Evolutionary conservation across 129 eudicot genomes (phyloP).

Genomic region (Cynara cardunculus): DNA sequence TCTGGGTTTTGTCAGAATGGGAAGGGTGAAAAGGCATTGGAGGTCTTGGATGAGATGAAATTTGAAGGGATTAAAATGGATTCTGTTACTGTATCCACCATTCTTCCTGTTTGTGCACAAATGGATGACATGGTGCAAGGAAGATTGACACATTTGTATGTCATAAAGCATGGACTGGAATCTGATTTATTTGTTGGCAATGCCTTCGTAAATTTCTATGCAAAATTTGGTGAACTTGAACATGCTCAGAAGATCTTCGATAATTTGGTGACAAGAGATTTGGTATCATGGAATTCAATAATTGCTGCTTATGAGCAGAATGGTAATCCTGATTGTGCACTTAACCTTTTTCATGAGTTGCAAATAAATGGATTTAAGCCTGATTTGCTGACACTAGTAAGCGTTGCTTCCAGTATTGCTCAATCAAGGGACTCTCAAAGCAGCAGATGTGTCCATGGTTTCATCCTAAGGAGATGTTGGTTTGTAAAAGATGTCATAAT

Average conservation of each 20-base stretch:
- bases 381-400: slow-evolving; percentile 70
- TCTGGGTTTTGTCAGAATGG: slow-evolving; percentile 85
- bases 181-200: slow-evolving; percentile 63
- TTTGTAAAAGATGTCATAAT: slow-evolving; percentile 41
- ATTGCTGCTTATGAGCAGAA: slow-evolving; percentile 91
- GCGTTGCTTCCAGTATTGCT: slow-evolving; percentile 70
- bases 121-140: slow-evolving; percentile 48
- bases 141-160: slow-evolving; percentile 53
- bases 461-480: slow-evolving; percentile 59
- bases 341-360: slow-evolving; percentile 45
- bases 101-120: slow-evolving; percentile 75
- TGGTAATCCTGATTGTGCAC: slow-evolving; percentile 41
- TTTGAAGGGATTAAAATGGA: slow-evolving; percentile 61
- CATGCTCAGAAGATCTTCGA: slow-evolving; percentile 56
- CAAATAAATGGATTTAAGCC: slow-evolving; percentile 38
- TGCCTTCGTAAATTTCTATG: slow-evolving; percentile 81
- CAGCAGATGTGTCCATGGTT: slow-evolving; percentile 60
- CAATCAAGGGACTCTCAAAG: slow-evolving; percentile 45
- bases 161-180: slow-evolving; percentile 71
- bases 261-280: slow-evolving; percentile 52
- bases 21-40: slow-evolving; percentile 51
- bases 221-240: slow-evolving; percentile 56
- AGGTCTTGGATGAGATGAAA: slow-evolving; percentile 61
- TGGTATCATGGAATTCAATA: slow-evolving; percentile 88
- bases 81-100: slow-evolving; percentile 55